These are phyloP conservation scores for Phytophthora megakarya DNA, from an alignment of 352 stramenopile genomes.

Conservation along the genomic window DNA sequence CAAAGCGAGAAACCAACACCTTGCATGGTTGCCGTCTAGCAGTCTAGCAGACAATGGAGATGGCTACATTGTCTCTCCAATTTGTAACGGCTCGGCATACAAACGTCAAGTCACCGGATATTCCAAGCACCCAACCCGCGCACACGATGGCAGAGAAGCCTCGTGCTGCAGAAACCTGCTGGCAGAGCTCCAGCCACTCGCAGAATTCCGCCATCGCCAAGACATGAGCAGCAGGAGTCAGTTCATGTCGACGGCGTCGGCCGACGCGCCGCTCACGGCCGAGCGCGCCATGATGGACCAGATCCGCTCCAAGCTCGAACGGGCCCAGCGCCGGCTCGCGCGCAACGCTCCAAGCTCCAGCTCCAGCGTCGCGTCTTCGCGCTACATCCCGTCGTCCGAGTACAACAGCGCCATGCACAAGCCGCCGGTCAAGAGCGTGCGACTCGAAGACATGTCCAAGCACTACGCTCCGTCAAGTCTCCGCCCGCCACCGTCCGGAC, in stretches of 20 bases:
- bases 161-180: neutral
- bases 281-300: slow-evolving; percentile 76
- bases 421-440: slow-evolving; percentile 43
- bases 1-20: no score
- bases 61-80: slow-evolving; percentile 12
- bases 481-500: slow-evolving; percentile 6
- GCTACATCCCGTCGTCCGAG: slow-evolving; percentile 49
- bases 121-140: slow-evolving; percentile 9
- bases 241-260: slow-evolving; percentile 9
- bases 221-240: slow-evolving; percentile 9
- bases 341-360: slow-evolving; percentile 28
- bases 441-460: slow-evolving; percentile 47
- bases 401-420: slow-evolving; percentile 30
- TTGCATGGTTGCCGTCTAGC: neutral
- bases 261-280: slow-evolving; percentile 41
- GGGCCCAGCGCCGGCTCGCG: slow-evolving; percentile 56
- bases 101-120: neutral
- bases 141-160: slow-evolving; percentile 9
- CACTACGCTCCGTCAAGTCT: slow-evolving; percentile 23
- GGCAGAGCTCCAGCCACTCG: slow-evolving; percentile 23
- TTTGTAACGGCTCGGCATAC: neutral
- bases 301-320: slow-evolving; percentile 74
- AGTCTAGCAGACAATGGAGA: neutral
- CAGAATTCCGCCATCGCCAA: slow-evolving; percentile 3
- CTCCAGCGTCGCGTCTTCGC: slow-evolving; percentile 20